These are phyloP conservation scores for Saccharomycopsis guyanensis DNA, from an alignment of 805 yeast genomes.

Conservation along the genomic window DNA sequence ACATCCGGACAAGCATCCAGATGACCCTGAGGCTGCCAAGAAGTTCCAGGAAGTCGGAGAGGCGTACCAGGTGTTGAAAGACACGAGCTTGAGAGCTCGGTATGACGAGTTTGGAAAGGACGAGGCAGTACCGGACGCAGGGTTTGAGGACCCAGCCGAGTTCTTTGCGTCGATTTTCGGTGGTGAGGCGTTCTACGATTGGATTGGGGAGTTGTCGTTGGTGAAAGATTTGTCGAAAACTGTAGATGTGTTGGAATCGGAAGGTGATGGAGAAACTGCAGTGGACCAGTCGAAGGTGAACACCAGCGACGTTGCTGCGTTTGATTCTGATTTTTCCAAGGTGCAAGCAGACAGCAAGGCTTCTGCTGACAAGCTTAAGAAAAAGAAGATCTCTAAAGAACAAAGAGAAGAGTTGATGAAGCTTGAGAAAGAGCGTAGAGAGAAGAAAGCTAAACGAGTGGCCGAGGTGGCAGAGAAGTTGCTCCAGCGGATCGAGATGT, in stretches of 20 bases:
- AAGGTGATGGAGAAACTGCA: conserved; percentile 23
- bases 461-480: conserved; percentile 44
- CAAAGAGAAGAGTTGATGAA: conserved; percentile 44
- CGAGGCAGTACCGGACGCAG: conserved; percentile 58
- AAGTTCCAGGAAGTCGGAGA: conserved; percentile 69
- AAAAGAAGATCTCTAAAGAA: conserved; percentile 28
- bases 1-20: conserved; percentile 97
- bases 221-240: conserved; percentile 54
- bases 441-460: conserved; percentile 41
- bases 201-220: conserved; percentile 73
- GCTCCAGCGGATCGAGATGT: conserved; percentile 37
- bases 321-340: conserved; percentile 16
- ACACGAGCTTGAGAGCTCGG: conserved; percentile 54
- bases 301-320: conserved; percentile 8
- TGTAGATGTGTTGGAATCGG: conserved; percentile 39
- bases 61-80: conserved; percentile 77
- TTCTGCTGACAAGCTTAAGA: conserved; percentile 27
- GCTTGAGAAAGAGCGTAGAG: conserved; percentile 47
- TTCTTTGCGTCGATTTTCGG: conserved; percentile 80
- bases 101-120: conserved; percentile 87
- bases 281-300: conserved; percentile 20
- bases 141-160: conserved; percentile 81
- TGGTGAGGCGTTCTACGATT: conserved; percentile 68
- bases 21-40: conserved; percentile 81
- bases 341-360: conserved; percentile 31